A percentile compares a stretch with the other conserved stretches of the same genome.
Evolutionary conservation across 352 stramenopile species (phyloP).

Genomic region (Pythium dissimile): DNA sequence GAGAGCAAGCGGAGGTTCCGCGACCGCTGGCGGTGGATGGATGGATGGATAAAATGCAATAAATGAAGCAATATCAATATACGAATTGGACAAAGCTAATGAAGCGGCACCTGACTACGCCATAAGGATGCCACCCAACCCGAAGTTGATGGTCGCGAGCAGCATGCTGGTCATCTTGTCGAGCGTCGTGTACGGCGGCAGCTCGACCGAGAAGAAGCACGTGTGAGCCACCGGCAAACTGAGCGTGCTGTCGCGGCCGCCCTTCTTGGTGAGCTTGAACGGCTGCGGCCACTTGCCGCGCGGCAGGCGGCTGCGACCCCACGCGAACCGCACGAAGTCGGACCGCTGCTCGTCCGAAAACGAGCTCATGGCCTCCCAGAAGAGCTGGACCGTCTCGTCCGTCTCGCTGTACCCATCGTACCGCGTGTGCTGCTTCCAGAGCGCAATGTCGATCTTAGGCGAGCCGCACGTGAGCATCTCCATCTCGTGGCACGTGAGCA

Average conservation of each 20-base stretch:
- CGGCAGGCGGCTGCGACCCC: conserved; percentile 90
- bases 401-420: conserved; percentile 88
- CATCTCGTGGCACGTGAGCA: conserved; percentile 90
- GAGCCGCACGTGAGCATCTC: conserved; percentile 90
- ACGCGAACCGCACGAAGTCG: conserved; percentile 93
- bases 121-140: conserved; percentile 89
- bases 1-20: too few species aligned
- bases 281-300: conserved; percentile 85
- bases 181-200: conserved; percentile 91
- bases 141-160: conserved; percentile 93
- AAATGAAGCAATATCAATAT: conserved; percentile 4
- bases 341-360: conserved; percentile 89
- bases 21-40: too few species aligned
- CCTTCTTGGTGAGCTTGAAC: conserved; percentile 92
- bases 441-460: conserved; percentile 87
- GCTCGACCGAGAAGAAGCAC: conserved; percentile 95
- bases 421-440: conserved; percentile 83
- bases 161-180: conserved; percentile 91
- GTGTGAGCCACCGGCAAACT: conserved; percentile 93
- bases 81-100: conserved; percentile 3
- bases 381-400: conserved; percentile 80
- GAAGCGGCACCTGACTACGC: conserved; percentile 27
- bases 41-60: conserved; percentile 2
- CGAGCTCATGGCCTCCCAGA: conserved; percentile 87
- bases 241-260: conserved; percentile 70